phyloP scores from a whole-genome alignment of 768 basidiomycete species.

The Jaapia argillacea region DNA sequence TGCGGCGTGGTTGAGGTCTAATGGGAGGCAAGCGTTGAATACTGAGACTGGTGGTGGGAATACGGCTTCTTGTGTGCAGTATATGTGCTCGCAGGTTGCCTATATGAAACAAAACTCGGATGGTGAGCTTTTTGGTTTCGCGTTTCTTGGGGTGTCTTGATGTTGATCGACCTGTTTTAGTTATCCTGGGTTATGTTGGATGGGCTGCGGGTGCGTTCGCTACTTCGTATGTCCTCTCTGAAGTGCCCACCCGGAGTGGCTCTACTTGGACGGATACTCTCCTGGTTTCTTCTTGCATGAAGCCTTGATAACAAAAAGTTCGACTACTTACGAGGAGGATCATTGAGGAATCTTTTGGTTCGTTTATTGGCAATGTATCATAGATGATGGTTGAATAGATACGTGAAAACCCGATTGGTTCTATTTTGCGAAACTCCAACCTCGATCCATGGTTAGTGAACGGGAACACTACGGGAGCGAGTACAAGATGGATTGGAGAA shows the following conservation, averaged over 20 bases:
- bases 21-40: constrained; percentile 44
- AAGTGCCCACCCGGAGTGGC: too few relatives aligned
- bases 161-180: not conserved
- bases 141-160: not conserved
- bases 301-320: too few relatives aligned
- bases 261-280: constrained; percentile 36
- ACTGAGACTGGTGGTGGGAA: constrained; percentile 56
- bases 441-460: too few relatives aligned
- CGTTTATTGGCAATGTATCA: too few relatives aligned
- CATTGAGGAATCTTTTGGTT: too few relatives aligned
- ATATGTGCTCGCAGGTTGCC: constrained; percentile 14
- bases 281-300: constrained; percentile 28
- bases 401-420: too few relatives aligned
- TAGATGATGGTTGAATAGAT: too few relatives aligned
- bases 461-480: too few relatives aligned
- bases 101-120: constrained; percentile 2
- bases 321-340: too few relatives aligned
- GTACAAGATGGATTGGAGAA: too few relatives aligned
- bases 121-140: constrained; percentile 2
- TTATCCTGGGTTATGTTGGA: not conserved
- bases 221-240: too few relatives aligned
- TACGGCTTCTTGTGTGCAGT: constrained; percentile 32
- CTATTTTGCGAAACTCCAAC: too few relatives aligned
- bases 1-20: constrained; percentile 36
- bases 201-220: not conserved